Percentiles rank a stretch among this genome's conserved stretches.
These are phyloP conservation scores for Aureobasidium sp. DNA, from an alignment of 2,329 filamentous ascomycete species.

Conservation along the genomic window DNA sequence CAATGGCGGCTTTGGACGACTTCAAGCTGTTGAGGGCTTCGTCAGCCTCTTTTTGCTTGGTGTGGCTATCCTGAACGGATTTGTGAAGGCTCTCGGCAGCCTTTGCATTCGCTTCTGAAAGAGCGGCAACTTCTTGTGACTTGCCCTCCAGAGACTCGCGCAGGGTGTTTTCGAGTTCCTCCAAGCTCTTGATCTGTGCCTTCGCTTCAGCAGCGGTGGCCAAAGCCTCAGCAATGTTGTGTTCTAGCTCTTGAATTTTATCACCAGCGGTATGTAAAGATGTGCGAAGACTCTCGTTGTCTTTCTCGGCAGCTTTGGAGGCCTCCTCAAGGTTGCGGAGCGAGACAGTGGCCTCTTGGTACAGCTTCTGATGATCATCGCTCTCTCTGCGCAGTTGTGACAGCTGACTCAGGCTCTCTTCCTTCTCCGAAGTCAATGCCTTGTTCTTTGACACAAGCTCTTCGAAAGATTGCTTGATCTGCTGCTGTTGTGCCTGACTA, in stretches of 20 bases:
- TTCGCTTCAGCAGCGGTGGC: slow-evolving; percentile 3
- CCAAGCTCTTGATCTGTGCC: slow-evolving; percentile 1
- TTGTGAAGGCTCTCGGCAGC: slow-evolving; percentile 1
- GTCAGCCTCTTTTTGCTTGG: slow-evolving; percentile 1
- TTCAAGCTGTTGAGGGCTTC: background rate
- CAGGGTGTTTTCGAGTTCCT: background rate
- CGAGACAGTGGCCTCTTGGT: background rate
- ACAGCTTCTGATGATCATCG: background rate
- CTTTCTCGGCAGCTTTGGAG: background rate
- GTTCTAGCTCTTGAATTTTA: slow-evolving; percentile 7
- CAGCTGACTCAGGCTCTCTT: background rate
- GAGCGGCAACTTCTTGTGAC: background rate
- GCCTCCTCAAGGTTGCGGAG: background rate
- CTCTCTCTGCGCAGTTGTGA: background rate
- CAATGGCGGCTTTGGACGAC: background rate
- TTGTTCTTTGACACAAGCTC: slow-evolving; percentile 2
- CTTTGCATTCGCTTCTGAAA: slow-evolving; percentile 4
- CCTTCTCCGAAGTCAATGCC: slow-evolving; percentile 2
- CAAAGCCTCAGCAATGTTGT: background rate
- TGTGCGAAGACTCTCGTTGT: background rate
- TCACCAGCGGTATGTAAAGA: background rate
- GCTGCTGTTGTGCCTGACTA: slow-evolving; percentile 16
- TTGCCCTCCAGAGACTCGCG: background rate
- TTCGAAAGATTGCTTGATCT: slow-evolving; percentile 11
- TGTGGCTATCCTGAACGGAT: background rate